Evolutionary conservation across 2,329 filamentous ascomycete genomes (phyloP).

Genomic region (Penicillium glabrum): DNA sequence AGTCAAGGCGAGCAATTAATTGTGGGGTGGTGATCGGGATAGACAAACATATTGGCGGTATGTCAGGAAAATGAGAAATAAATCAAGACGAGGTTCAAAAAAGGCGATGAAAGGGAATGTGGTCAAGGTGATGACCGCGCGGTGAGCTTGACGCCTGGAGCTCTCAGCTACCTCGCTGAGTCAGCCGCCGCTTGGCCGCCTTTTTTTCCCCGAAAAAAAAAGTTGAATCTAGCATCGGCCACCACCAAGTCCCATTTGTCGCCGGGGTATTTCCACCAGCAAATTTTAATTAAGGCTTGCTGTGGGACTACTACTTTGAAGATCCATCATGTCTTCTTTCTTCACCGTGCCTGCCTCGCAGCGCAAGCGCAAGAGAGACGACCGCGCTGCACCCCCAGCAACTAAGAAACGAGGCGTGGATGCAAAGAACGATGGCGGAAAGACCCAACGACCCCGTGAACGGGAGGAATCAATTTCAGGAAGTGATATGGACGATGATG

Average conservation of each 20-base stretch:
- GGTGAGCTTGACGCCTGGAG: slow-evolving; percentile 45
- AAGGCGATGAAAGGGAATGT: slow-evolving; percentile 21
- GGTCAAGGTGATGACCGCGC: slow-evolving; percentile 33
- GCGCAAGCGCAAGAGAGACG: slow-evolving; percentile 82
- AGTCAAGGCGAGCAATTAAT: slow-evolving; percentile 20
- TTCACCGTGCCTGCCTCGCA: slow-evolving; percentile 86
- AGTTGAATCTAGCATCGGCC: slow-evolving; percentile 25
- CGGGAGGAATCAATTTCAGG: slow-evolving; percentile 83
- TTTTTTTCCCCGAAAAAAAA: slow-evolving; percentile 39
- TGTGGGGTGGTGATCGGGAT: not conserved
- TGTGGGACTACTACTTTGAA: not conserved
- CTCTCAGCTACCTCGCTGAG: slow-evolving; percentile 37
- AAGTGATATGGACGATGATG: slow-evolving; percentile 71
- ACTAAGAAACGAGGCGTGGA: slow-evolving; percentile 48
- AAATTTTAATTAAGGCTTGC: slow-evolving; percentile 3
- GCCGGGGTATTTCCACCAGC: slow-evolving; percentile 1
- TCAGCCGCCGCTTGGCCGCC: slow-evolving; percentile 33
- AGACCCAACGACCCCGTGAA: slow-evolving; percentile 47
- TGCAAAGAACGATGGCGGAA: slow-evolving; percentile 35
- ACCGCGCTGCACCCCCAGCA: slow-evolving; percentile 42
- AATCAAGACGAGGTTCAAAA: slow-evolving; percentile 19
- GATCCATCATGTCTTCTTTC: slow-evolving; percentile 77
- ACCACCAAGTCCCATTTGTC: slow-evolving; percentile 6
- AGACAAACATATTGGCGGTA: slow-evolving; percentile 31
- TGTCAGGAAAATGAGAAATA: slow-evolving; percentile 19